phyloP scores from a whole-genome alignment of 495 filamentous ascomycete genomes.

The Penicillium goetzii region DNA sequence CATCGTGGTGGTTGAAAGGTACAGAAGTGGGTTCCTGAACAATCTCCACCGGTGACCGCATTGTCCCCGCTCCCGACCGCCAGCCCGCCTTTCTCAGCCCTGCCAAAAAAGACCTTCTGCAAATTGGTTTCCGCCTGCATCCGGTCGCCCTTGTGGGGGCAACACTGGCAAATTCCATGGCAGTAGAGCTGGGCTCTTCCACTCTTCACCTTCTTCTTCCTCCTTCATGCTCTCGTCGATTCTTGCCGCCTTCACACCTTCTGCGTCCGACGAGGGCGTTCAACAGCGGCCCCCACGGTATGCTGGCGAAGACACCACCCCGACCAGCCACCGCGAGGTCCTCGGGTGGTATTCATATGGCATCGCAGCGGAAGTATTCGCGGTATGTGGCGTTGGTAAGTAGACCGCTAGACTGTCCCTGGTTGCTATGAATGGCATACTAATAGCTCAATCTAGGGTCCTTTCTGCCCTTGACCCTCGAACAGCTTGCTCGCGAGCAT shows the following conservation, averaged over 20 bases:
- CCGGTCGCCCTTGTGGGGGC: conserved; percentile 12
- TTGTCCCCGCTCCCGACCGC: neutral
- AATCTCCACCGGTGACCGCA: conserved; percentile 5
- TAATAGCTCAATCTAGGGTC: conserved; percentile 57
- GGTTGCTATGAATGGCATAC: neutral
- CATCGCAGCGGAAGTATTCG: conserved; percentile 90
- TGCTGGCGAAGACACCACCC: conserved; percentile 78
- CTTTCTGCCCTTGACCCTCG: conserved; percentile 87
- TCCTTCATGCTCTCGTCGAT: conserved; percentile 30
- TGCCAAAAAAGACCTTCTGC: neutral
- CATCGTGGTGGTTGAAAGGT: neutral
- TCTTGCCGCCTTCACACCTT: conserved; percentile 29
- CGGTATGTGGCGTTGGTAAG: conserved; percentile 74
- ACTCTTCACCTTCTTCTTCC: conserved; percentile 24
- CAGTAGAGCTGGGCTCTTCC: neutral
- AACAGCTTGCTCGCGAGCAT: conserved; percentile 82
- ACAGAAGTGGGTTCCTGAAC: neutral
- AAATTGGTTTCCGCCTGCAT: conserved; percentile 30
- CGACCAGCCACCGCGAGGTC: conserved; percentile 79
- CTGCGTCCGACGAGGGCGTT: conserved; percentile 22
- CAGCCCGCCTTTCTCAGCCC: neutral
- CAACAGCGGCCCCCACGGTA: conserved; percentile 56
- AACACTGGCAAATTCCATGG: neutral
- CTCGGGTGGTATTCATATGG: conserved; percentile 89
- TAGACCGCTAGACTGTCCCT: neutral